Conservation (phyloP, 2,329 filamentous ascomycete genomes). For the Nemania diffusa region DNA sequence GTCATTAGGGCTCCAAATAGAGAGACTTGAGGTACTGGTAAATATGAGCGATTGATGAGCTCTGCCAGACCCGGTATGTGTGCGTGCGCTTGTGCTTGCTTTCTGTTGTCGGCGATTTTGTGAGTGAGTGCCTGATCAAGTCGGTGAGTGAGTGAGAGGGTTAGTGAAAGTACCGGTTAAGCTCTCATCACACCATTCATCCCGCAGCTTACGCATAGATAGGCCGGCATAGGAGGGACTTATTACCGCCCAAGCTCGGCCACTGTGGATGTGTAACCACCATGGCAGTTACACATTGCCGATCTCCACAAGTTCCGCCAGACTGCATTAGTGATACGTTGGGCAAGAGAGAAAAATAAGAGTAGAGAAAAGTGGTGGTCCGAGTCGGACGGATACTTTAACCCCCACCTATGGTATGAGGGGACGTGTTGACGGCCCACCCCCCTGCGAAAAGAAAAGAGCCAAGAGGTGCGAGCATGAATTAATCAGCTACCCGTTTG, state of each 20-base stretch:
- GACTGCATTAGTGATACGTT: not conserved
- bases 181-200: not conserved
- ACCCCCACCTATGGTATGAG: not conserved
- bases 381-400: not conserved
- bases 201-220: no score
- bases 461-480: not conserved
- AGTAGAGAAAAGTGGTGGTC: not conserved
- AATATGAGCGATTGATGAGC: no score
- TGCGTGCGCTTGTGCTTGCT: no score
- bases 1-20: no score
- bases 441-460: not conserved
- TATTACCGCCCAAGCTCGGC: no score
- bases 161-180: not conserved
- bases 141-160: not conserved
- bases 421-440: not conserved
- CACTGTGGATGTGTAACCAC: no score
- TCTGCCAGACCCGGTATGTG: no score
- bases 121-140: not conserved
- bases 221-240: no score
- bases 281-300: no score
- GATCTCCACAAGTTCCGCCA: no score
- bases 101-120: not conserved
- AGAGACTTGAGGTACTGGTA: no score
- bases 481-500: not conserved
- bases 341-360: not conserved